Conservation (phyloP, 257 asterid genomes). For the Voacanga thouarsii region DNA sequence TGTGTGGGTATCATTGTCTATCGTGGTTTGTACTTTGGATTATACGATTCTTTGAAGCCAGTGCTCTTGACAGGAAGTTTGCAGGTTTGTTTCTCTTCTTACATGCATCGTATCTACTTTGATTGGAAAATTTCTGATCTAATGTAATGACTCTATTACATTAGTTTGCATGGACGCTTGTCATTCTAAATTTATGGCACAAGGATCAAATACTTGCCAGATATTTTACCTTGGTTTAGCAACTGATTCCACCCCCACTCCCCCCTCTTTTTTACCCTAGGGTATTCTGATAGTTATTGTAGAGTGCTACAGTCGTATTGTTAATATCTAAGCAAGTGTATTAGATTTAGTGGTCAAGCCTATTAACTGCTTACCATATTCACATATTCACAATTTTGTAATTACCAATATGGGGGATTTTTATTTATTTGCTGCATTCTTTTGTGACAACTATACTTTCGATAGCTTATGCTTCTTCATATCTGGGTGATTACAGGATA, state of each 20-base stretch:
- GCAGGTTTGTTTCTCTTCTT: constrained; percentile 48
- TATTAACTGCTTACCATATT: not conserved
- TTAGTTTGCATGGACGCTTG: not conserved
- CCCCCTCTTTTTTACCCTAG: not conserved
- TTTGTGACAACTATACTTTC: not conserved
- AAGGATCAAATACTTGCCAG: not conserved
- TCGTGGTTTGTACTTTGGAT: constrained; percentile 83
- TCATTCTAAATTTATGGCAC: not conserved
- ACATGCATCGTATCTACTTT: not conserved
- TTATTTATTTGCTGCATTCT: not conserved
- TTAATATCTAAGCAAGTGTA: not conserved
- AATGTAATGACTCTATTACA: not conserved
- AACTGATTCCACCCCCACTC: too few species aligned
- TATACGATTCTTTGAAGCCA: constrained; percentile 88
- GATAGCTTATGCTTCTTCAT: not conserved
- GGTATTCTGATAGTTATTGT: too few species aligned
- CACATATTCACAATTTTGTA: not conserved
- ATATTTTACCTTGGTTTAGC: not conserved
- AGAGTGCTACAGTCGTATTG: too few species aligned
- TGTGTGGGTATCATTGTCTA: constrained; percentile 89
- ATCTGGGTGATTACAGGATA: constrained; percentile 58
- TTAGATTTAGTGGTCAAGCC: not conserved
- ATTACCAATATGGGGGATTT: too few species aligned
- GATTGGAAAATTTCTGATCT: too few species aligned
- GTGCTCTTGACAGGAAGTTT: constrained; percentile 64